phyloP scores from a whole-genome alignment of 2,329 filamentous ascomycete genomes.

The Endothia cerciana region DNA sequence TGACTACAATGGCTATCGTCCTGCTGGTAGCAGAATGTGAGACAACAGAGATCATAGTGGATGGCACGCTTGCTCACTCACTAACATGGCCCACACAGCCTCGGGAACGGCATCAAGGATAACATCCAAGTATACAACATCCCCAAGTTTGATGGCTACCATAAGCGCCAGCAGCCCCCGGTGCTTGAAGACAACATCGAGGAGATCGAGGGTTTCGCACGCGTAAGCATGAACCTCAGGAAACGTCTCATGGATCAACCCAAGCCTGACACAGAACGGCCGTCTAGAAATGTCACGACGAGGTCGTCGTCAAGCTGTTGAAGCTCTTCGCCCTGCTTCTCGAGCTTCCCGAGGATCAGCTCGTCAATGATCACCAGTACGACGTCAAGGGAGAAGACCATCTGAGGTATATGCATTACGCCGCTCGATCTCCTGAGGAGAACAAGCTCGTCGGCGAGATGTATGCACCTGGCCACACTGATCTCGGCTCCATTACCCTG shows the following conservation, averaged over 20 bases:
- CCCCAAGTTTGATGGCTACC: constrained; percentile 39
- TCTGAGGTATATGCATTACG: constrained; percentile 66
- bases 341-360: constrained; percentile 60
- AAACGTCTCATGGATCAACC: constrained; percentile 8
- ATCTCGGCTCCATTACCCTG: constrained; percentile 59
- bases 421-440: constrained; percentile 51
- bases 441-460: constrained; percentile 48
- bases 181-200: constrained; percentile 52
- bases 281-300: constrained; percentile 48
- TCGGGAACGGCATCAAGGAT: constrained; percentile 42
- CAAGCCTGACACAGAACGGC: constrained; percentile 33
- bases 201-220: constrained; percentile 58
- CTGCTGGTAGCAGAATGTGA: constrained; percentile 45
- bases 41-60: background rate
- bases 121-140: constrained; percentile 46
- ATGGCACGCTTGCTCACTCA: background rate
- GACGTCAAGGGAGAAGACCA: constrained; percentile 62
- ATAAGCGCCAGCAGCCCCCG: constrained; percentile 42
- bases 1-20: constrained; percentile 61
- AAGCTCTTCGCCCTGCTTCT: constrained; percentile 64
- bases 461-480: constrained; percentile 57
- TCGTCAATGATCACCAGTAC: constrained; percentile 61
- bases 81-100: constrained; percentile 5
- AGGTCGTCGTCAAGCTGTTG: constrained; percentile 60
- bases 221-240: constrained; percentile 31